Evolutionary conservation across 2,329 filamentous ascomycete genomes (phyloP).

Genomic region (Sphaerulina vaccinii): DNA sequence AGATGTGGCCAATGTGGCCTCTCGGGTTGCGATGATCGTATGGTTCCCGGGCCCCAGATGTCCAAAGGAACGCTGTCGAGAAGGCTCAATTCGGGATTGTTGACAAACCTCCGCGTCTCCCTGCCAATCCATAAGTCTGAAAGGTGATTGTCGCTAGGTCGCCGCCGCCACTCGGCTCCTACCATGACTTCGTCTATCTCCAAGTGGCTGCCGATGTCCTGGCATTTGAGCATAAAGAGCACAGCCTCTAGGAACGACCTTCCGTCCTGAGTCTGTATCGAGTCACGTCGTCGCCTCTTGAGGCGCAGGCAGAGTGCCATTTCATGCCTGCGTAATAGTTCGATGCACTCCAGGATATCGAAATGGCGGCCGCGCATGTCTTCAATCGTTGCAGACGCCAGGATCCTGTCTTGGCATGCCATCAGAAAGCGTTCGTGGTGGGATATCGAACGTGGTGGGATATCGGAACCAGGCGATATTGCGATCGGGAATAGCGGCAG

Average conservation of each 20-base stretch:
- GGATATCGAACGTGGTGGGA: neutral
- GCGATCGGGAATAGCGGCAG: neutral
- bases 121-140: neutral
- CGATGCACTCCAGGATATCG: neutral
- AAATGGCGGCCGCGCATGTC: neutral
- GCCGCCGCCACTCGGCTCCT: neutral
- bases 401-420: neutral
- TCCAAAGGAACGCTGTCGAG: neutral
- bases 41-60: neutral
- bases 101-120: neutral
- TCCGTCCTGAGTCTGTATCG: neutral
- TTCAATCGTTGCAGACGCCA: neutral
- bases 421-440: neutral
- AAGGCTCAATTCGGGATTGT: neutral
- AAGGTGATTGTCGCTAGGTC: neutral
- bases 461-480: neutral
- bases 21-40: neutral
- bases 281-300: neutral
- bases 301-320: neutral
- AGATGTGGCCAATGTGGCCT: neutral
- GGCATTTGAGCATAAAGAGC: neutral
- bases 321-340: neutral
- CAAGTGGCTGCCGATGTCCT: neutral
- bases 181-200: neutral
- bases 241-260: neutral